A percentile compares a stretch with the other conserved stretches of the same genome.
These are phyloP conservation scores for Moricandia moricandioides DNA, from an alignment of 345 rosid species.

Conservation along the genomic window DNA sequence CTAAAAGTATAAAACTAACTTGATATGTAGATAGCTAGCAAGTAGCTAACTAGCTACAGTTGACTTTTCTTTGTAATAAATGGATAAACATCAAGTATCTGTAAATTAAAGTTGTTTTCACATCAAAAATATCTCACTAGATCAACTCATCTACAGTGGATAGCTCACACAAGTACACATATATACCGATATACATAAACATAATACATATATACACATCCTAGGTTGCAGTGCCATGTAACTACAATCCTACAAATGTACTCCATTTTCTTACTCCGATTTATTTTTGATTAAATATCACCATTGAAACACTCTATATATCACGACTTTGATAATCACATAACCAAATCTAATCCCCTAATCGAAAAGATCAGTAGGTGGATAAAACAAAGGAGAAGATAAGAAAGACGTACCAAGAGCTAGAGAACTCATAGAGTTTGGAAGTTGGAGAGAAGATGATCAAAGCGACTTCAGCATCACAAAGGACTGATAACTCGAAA, in stretches of 20 bases:
- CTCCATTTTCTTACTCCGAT: conserved; percentile 4
- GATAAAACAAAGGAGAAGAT: background rate
- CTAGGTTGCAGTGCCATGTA: conserved; percentile 16
- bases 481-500: conserved; percentile 75
- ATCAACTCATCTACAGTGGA: conserved; percentile 31
- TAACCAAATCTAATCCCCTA: background rate
- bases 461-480: conserved; percentile 83
- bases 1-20: background rate
- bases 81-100: conserved; percentile 7
- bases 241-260: background rate
- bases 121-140: conserved; percentile 20
- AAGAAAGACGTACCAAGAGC: conserved; percentile 43
- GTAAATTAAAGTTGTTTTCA: conserved; percentile 3
- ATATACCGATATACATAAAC: too few species aligned
- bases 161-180: conserved; percentile 1
- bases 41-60: background rate
- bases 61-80: conserved; percentile 17
- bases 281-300: background rate
- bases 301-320: background rate
- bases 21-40: background rate
- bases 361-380: background rate
- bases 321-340: background rate
- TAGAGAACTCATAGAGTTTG: conserved; percentile 75
- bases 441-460: conserved; percentile 75
- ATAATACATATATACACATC: background rate